A percentile compares a stretch with the other conserved stretches of the same genome.
Conservation (phyloP, 1,284 basidiomycete genomes). For the Ganoderma multipileum region DNA sequence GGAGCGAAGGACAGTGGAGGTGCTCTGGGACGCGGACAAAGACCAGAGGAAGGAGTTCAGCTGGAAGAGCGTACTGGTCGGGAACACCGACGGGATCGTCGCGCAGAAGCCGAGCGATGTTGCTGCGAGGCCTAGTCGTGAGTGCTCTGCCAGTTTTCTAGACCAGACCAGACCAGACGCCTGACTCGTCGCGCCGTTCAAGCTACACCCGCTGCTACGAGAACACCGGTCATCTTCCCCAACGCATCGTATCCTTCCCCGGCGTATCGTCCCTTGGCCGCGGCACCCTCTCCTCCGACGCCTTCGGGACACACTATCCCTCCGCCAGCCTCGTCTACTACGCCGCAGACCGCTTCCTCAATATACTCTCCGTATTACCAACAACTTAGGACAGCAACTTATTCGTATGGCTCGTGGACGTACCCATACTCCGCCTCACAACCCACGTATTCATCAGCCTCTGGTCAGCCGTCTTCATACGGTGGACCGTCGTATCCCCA, state of each 20-base stretch:
- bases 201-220: conserved; percentile 16
- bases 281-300: not conserved
- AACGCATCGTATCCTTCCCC: conserved; percentile 7
- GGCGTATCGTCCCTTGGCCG: not conserved
- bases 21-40: conserved; percentile 71
- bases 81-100: conserved; percentile 52
- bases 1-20: conserved; percentile 72
- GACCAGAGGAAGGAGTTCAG: conserved; percentile 76
- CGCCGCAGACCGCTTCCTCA: not conserved
- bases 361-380: conserved; percentile 24
- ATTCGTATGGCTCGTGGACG: conserved; percentile 42
- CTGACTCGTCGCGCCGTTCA: conserved; percentile 7
- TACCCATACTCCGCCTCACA: conserved; percentile 34
- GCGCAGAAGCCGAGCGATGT: conserved; percentile 67
- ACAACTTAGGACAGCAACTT: conserved; percentile 32
- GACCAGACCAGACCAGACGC: not conserved
- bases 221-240: not conserved
- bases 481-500: conserved; percentile 22
- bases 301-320: not conserved
- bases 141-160: conserved; percentile 27
- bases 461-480: conserved; percentile 7
- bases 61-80: conserved; percentile 74
- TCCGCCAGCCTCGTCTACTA: not conserved
- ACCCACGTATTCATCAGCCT: not conserved
- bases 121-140: conserved; percentile 38